Evolutionary conservation across 306 rosid species (phyloP).

Genomic region (Rubus idaeus): DNA sequence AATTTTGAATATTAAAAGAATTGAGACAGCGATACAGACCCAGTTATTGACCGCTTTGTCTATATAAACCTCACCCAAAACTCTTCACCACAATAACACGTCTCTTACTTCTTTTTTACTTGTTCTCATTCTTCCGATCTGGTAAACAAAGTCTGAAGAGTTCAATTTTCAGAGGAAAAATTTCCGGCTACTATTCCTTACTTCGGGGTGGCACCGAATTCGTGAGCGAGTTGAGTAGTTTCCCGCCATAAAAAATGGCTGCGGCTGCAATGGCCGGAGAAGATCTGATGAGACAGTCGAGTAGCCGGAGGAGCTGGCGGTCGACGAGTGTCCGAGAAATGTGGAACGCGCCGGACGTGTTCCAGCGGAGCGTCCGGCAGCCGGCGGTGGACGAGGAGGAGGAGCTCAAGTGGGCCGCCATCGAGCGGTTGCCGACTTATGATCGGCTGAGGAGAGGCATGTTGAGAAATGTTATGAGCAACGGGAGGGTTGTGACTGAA

Average conservation of each 20-base stretch:
- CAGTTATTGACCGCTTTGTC: not conserved
- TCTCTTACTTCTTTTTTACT: not conserved
- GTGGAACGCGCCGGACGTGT: conserved; percentile 57
- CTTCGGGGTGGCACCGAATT: not conserved
- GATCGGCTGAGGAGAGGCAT: conserved; percentile 67
- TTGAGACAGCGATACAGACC: not conserved
- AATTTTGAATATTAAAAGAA: no score
- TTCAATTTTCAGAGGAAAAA: not conserved
- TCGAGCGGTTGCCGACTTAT: conserved; percentile 71
- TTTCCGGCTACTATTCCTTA: not conserved
- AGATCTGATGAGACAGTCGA: conserved; percentile 32
- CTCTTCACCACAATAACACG: not conserved
- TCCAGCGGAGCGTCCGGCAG: conserved; percentile 45
- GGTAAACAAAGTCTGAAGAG: not conserved
- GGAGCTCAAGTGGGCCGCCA: conserved; percentile 77
- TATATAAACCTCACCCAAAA: not conserved
- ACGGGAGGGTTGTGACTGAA: conserved; percentile 46
- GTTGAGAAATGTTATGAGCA: conserved; percentile 47
- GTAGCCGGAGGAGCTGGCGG: conserved; percentile 51
- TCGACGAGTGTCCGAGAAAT: conserved; percentile 49
- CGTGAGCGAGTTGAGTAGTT: not conserved
- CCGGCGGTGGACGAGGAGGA: conserved; percentile 53
- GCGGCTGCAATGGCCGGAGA: conserved; percentile 40
- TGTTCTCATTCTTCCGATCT: not conserved
- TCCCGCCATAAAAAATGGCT: conserved; percentile 28